Percentiles rank a stretch among this genome's conserved stretches.
phyloP scores from a whole-genome alignment of 73 alveolate species.

The Durusdinium trenchii region DNA sequence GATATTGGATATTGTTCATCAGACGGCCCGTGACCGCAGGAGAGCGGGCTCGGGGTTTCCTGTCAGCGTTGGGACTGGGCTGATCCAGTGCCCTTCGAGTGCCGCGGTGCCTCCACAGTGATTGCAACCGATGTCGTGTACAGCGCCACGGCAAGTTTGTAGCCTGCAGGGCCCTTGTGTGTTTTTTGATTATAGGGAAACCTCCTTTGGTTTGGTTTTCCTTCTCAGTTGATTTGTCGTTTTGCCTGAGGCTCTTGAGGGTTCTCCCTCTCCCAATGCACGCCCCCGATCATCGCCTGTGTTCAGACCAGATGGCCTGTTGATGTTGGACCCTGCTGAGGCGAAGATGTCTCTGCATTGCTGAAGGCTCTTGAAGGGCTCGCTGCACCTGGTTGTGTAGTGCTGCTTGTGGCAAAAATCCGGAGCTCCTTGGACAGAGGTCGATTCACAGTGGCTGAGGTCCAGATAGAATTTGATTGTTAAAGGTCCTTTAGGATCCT shows the following conservation, averaged over 20 bases:
- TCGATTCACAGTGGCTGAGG: background rate
- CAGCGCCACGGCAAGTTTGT: too few species aligned
- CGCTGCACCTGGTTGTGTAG: conserved; percentile 56
- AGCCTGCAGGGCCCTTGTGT: too few species aligned
- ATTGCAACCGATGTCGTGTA: conserved; percentile 67
- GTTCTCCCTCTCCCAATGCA: too few species aligned
- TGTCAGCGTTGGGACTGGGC: conserved; percentile 73
- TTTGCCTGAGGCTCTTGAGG: too few species aligned
- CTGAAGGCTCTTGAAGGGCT: conserved; percentile 50
- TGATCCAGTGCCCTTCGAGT: conserved; percentile 50
- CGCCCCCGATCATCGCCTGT: too few species aligned
- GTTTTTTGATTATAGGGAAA: too few species aligned
- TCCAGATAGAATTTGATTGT: background rate
- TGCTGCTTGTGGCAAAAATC: conserved; percentile 53
- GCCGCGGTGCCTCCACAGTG: conserved; percentile 78
- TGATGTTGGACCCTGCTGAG: too few species aligned
- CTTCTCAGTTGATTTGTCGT: too few species aligned
- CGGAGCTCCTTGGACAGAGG: conserved; percentile 10
- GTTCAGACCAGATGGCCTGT: too few species aligned
- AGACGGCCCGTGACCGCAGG: conserved; percentile 36
- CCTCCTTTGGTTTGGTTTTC: too few species aligned
- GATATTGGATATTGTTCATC: too few species aligned
- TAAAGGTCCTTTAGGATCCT: background rate
- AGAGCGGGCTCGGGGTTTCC: conserved; percentile 38
- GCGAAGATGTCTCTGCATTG: conserved; percentile 56